Conservation (phyloP, 257 asterid genomes). For the Salvia rosmarinus region DNA sequence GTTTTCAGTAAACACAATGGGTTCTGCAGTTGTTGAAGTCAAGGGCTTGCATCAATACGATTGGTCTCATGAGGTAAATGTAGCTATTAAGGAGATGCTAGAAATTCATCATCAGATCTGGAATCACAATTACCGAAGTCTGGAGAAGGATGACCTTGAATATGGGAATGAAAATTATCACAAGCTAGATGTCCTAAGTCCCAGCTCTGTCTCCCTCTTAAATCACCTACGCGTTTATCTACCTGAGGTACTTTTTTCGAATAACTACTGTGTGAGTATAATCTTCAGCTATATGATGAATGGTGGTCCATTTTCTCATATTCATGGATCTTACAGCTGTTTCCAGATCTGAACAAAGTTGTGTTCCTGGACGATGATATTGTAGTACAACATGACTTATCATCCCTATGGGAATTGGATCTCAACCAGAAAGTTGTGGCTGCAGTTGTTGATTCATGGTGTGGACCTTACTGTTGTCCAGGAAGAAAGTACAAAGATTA, state of each 20-base stretch:
- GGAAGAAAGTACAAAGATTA: constrained; percentile 69
- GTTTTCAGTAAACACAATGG: constrained; percentile 70
- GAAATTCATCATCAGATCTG: constrained; percentile 74
- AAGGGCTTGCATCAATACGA: constrained; percentile 88
- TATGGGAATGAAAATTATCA: constrained; percentile 46
- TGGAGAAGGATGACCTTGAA: constrained; percentile 48
- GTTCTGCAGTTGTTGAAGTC: constrained; percentile 75
- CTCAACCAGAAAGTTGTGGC: constrained; percentile 79
- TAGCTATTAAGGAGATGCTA: constrained; percentile 65
- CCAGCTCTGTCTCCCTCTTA: constrained; percentile 73
- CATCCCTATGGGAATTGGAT: constrained; percentile 82
- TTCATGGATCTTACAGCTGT: constrained; percentile 63
- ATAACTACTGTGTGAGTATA: constrained; percentile 24
- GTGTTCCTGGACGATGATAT: constrained; percentile 86
- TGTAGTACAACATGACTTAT: constrained; percentile 77
- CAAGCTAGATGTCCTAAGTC: constrained; percentile 57
- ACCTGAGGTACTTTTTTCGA: constrained; percentile 69
- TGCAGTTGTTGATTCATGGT: constrained; percentile 75
- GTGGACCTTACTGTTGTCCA: constrained; percentile 66
- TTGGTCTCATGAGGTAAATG: constrained; percentile 73
- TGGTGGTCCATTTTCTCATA: constrained; percentile 40
- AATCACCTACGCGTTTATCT: constrained; percentile 81
- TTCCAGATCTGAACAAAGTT: constrained; percentile 74
- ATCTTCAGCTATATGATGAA: constrained; percentile 34
- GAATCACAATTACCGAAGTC: constrained; percentile 48